phyloP scores from a whole-genome alignment of 176 grass and related monocot species.

The Avena sativa region DNA sequence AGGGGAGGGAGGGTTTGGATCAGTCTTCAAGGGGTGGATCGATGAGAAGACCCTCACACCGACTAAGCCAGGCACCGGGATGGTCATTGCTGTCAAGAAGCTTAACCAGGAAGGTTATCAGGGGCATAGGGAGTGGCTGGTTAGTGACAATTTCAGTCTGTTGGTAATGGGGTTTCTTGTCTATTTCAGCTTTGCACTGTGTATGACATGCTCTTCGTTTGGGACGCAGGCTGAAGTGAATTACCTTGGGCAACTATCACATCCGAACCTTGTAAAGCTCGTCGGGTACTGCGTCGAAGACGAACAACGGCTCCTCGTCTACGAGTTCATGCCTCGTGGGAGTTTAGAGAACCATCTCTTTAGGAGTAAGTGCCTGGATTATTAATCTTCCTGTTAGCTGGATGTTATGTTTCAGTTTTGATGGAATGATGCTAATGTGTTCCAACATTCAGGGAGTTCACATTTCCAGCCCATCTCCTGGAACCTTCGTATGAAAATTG shows the following conservation, averaged over 20 bases:
- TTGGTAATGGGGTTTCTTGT: not conserved
- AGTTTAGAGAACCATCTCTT: slow-evolving; percentile 93
- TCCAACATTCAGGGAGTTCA: slow-evolving; percentile 54
- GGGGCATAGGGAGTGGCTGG: slow-evolving; percentile 84
- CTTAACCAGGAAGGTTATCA: slow-evolving; percentile 76
- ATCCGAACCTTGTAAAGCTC: slow-evolving; percentile 74
- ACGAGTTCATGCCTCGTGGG: slow-evolving; percentile 86
- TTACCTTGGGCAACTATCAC: slow-evolving; percentile 74
- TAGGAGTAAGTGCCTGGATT: slow-evolving; percentile 57
- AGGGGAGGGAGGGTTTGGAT: slow-evolving; percentile 74
- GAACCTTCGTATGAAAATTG: slow-evolving; percentile 82
- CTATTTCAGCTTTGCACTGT: not conserved
- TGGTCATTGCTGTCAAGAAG: slow-evolving; percentile 86
- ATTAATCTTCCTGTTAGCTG: not conserved
- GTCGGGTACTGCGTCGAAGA: slow-evolving; percentile 86
- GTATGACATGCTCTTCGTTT: slow-evolving; percentile 18
- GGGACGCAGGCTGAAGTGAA: slow-evolving; percentile 72
- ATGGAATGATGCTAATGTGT: slow-evolving; percentile 31
- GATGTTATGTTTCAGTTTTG: not conserved
- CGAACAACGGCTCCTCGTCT: slow-evolving; percentile 86
- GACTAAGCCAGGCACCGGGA: slow-evolving; percentile 68
- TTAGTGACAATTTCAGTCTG: slow-evolving; percentile 30
- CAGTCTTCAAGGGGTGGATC: slow-evolving; percentile 82
- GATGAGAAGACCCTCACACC: slow-evolving; percentile 70
- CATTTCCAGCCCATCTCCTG: slow-evolving; percentile 69